These are phyloP conservation scores for Mrakiaceae sp. DNA, from an alignment of 1,284 basidiomycete genomes.

Conservation along the genomic window DNA sequence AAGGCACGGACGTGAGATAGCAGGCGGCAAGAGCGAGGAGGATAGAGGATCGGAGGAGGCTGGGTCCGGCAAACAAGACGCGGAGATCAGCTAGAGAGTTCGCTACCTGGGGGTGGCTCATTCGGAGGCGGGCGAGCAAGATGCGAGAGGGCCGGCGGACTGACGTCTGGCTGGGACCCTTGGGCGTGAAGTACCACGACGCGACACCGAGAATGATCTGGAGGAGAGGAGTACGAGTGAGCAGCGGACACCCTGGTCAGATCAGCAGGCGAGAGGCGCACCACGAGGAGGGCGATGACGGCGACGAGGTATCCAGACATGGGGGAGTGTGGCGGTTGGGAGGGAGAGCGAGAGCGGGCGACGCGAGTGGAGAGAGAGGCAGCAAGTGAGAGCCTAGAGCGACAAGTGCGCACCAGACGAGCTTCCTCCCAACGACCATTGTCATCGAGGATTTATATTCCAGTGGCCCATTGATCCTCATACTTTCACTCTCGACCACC, in stretches of 20 bases:
- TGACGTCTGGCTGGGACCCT: constrained; percentile 78
- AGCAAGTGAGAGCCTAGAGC: no score
- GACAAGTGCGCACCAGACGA: no score
- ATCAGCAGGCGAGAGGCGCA: constrained; percentile 18
- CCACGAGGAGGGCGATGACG: constrained; percentile 45
- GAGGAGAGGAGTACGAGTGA: constrained; percentile 23
- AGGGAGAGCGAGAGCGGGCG: no score
- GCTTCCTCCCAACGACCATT: no score
- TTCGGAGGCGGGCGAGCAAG: not conserved
- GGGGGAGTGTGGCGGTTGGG: not conserved
- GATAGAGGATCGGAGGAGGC: constrained; percentile 64
- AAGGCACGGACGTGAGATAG: constrained; percentile 56
- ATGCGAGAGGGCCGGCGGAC: constrained; percentile 29
- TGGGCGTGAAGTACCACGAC: constrained; percentile 60
- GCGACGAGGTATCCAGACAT: constrained; percentile 41
- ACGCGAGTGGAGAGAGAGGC: no score
- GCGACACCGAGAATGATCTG: constrained; percentile 47
- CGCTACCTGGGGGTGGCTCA: not conserved
- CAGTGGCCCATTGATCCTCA: no score
- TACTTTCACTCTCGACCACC: no score
- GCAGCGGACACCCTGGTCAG: no score
- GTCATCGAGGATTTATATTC: no score
- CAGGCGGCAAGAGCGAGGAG: constrained; percentile 68
- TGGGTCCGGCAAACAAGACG: constrained; percentile 30
- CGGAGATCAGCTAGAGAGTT: not conserved